Evolutionary conservation across 306 rosid genomes (phyloP), one percentile per base, ranked within the genome.

Genomic region (Fragaria nilgerrensis): DNA sequence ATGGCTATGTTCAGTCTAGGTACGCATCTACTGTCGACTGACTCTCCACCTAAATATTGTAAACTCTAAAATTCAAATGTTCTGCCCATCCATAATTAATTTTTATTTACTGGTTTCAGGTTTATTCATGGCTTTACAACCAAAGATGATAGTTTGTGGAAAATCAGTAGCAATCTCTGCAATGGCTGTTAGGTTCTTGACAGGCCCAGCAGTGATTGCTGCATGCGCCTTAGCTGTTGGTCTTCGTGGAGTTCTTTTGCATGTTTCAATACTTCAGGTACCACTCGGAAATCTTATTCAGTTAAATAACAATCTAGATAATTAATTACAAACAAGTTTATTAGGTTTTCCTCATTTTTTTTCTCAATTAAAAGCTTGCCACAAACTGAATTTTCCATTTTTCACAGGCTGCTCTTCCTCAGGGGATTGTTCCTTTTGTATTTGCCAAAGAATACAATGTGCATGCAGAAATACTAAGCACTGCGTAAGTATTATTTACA

Each of bases 1-100:
- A 91, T 91, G 97, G 98, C 98, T 44, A 91, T 93, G 98, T 93
- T 93, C 82, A 91, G 98, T 81, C 86, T 93, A 45, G 98, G 97
- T 92, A 87, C 27, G 37, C 63, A 17, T 16, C 10, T 29, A 39
- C 47, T 39, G 10, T 3, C 44, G 23, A 10, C 3, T 3, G 58
- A 23, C 14, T 50, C 10, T 39, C 44, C 32, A 41, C 22, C 43
- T 39, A 10, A 23, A 49, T 79, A n/a, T 32, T 0, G n/a, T 65
- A 19, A 17, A 3, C 17, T 8, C 32, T 41, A 7, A 6, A 41
- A 22, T 12, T 7, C 17, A 15, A 62, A n/a, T 9, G 37, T 43
- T 68, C 2, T 32, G 23, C 0, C 45, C 13, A 34, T 64, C 17
- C 12, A 36, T 20, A 39, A 44, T 11, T 44, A 4, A 9, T 20